Evolutionary conservation across 768 basidiomycete genomes (phyloP).

Genomic region (Auricularia heimuer): DNA sequence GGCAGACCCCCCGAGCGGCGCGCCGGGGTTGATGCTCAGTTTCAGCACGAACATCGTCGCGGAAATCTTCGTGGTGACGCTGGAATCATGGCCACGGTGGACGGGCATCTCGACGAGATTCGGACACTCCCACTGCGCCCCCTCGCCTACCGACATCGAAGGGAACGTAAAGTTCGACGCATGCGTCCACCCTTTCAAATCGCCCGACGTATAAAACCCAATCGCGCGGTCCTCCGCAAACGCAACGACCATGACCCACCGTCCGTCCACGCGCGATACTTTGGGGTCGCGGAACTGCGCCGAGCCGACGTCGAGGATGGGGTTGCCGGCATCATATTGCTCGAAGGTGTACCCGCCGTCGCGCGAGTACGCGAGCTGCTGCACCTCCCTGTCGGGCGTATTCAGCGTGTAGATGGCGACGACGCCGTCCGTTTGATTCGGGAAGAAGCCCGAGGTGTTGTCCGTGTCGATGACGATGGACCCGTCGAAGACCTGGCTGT

Average conservation of each 20-base stretch:
- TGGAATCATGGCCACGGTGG: background rate
- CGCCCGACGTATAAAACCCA: constrained; percentile 16
- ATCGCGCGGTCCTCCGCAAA: constrained; percentile 14
- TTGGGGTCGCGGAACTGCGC: constrained; percentile 22
- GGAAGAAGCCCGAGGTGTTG: constrained; percentile 22
- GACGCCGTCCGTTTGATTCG: constrained; percentile 11
- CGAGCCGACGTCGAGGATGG: constrained; percentile 15
- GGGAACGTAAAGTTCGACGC: constrained; percentile 13
- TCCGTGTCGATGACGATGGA: constrained; percentile 16
- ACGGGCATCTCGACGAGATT: constrained; percentile 16
- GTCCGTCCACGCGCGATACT: constrained; percentile 14
- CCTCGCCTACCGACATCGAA: constrained; percentile 8
- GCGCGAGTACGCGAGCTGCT: constrained; percentile 16
- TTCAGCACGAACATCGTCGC: constrained; percentile 8
- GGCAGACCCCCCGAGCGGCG: constrained; percentile 15
- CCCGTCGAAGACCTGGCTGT: constrained; percentile 16
- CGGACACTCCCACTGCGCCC: constrained; percentile 13
- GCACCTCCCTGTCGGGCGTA: constrained; percentile 14
- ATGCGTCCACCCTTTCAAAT: constrained; percentile 17
- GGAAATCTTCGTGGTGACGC: too few species aligned
- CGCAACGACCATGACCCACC: constrained; percentile 20
- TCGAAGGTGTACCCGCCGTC: constrained; percentile 19
- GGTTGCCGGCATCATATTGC: constrained; percentile 13
- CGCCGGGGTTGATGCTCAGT: constrained; percentile 13
- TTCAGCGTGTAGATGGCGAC: constrained; percentile 22